Conservation (phyloP, 768 basidiomycete species). For the Trametopsis cervina region DNA sequence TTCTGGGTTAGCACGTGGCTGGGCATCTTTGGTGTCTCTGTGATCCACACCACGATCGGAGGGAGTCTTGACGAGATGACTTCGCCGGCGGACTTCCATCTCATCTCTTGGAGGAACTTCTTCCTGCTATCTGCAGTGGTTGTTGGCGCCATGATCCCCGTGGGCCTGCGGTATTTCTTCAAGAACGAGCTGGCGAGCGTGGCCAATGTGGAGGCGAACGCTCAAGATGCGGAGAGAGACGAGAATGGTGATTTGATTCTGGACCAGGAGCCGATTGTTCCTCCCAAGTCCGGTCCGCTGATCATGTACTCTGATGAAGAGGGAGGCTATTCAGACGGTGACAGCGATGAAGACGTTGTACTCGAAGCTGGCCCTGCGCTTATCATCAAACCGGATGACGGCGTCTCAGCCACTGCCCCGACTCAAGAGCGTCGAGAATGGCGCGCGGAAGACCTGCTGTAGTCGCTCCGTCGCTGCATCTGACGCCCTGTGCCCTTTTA, state of each 20-base stretch:
- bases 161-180: constrained; percentile 82
- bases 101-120: constrained; percentile 90
- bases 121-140: constrained; percentile 79
- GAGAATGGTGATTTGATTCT: constrained; percentile 39
- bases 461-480: constrained; percentile 4
- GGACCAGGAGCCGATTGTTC: constrained; percentile 47
- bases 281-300: constrained; percentile 27
- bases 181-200: constrained; percentile 46
- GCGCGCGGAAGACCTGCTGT: constrained; percentile 11
- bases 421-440: constrained; percentile 8
- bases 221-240: constrained; percentile 28
- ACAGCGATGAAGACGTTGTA: constrained; percentile 64
- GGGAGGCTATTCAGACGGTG: constrained; percentile 33
- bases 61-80: constrained; percentile 95
- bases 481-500: neutral
- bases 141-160: constrained; percentile 89
- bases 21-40: constrained; percentile 83
- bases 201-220: constrained; percentile 29
- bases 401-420: neutral
- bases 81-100: constrained; percentile 84
- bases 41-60: constrained; percentile 94
- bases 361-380: constrained; percentile 69
- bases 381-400: constrained; percentile 30
- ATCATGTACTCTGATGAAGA: constrained; percentile 29
- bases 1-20: constrained; percentile 92